These are phyloP conservation scores for Macaranga tanarius DNA, from an alignment of 441 rosid genomes.

Conservation along the genomic window DNA sequence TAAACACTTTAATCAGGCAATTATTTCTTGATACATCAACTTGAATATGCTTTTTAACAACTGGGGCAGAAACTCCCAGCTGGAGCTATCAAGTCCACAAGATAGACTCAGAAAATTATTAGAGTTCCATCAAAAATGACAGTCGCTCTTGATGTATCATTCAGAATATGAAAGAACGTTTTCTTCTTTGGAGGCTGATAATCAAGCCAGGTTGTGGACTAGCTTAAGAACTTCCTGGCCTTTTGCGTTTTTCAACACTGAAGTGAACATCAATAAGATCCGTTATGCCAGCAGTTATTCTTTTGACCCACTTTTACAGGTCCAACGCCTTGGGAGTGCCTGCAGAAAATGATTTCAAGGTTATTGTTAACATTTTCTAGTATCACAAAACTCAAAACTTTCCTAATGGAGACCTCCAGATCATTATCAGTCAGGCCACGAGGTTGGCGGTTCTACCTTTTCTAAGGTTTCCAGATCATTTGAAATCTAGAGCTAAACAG, in stretches of 20 bases:
- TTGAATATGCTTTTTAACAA: background rate
- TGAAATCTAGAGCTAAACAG: background rate
- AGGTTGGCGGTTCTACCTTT: too few species aligned
- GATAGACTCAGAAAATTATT: background rate
- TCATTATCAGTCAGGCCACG: too few species aligned
- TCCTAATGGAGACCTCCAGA: too few species aligned
- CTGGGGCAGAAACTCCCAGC: background rate
- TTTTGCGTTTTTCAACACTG: conserved; percentile 50
- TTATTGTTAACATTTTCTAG: background rate
- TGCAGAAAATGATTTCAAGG: conserved; percentile 29
- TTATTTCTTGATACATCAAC: background rate
- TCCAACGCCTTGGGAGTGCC: conserved; percentile 95
- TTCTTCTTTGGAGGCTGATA: background rate
- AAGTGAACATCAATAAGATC: conserved; percentile 70
- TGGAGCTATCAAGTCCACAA: background rate
- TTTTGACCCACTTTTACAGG: conserved; percentile 86
- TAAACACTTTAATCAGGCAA: too few species aligned
- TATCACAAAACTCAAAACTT: background rate
- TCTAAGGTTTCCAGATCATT: too few species aligned
- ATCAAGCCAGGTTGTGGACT: background rate
- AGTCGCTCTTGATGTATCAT: too few species aligned
- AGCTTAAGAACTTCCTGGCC: conserved; percentile 39
- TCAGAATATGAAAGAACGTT: background rate
- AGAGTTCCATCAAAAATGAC: background rate
- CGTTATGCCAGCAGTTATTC: conserved; percentile 83